A percentile compares a stretch with the other conserved stretches of the same genome.
phyloP scores from a whole-genome alignment of 163 green algal genomes.

The Coccomyxa subellipsoidea region DNA sequence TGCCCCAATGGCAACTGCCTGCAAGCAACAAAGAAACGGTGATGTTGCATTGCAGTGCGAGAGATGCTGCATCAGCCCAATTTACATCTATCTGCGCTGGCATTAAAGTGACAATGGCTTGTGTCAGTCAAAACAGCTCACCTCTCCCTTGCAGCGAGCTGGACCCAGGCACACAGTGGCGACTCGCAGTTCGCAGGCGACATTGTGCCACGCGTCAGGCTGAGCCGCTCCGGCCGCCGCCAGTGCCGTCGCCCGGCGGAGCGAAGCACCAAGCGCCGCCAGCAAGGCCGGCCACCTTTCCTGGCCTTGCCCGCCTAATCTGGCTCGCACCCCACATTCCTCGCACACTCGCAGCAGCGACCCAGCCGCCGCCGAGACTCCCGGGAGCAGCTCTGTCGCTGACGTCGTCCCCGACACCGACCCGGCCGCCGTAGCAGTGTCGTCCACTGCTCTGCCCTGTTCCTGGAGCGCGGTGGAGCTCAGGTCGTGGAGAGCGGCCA shows the following conservation, averaged over 20 bases:
- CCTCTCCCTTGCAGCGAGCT: not conserved
- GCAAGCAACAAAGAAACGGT: not conserved
- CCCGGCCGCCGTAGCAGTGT: not conserved
- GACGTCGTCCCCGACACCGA: not conserved
- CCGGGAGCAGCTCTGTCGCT: not conserved
- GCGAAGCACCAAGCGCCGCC: not conserved
- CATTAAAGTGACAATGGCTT: no score
- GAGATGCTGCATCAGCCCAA: no score
- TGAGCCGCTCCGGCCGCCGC: not conserved
- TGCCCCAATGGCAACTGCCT: not conserved
- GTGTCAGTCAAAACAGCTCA: not conserved
- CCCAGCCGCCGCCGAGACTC: not conserved
- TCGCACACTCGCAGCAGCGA: not conserved
- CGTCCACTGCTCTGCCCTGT: not conserved
- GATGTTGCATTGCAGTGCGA: not conserved
- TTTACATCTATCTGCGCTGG: no score
- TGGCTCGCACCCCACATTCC: not conserved
- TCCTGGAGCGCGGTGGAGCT: not conserved
- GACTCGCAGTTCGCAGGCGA: not conserved
- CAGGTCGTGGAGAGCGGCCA: not conserved
- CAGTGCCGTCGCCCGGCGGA: not conserved
- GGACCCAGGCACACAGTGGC: not conserved
- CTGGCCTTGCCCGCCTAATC: not conserved
- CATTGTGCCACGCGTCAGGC: not conserved
- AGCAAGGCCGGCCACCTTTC: not conserved